Conservation (phyloP, 139 green algal species). For the Micractinium sp. region DNA sequence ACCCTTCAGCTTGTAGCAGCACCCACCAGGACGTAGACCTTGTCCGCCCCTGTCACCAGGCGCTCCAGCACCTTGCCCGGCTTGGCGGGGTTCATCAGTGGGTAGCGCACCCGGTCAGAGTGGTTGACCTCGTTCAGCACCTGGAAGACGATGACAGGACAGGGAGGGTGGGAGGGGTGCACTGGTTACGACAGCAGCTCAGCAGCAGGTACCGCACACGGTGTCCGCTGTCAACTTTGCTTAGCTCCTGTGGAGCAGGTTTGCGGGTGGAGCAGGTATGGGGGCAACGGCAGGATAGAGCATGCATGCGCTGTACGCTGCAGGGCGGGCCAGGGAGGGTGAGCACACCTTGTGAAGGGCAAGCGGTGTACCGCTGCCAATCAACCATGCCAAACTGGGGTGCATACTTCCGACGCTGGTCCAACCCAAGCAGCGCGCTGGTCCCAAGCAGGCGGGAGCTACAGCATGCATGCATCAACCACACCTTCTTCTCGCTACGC, state of each 20-base stretch:
- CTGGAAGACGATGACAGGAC: background rate
- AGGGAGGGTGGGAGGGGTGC: background rate
- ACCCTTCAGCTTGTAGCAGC: background rate
- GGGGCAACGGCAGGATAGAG: too few species aligned
- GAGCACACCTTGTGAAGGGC: too few species aligned
- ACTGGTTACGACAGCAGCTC: background rate
- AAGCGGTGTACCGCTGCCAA: too few species aligned
- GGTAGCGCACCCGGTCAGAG: conserved; percentile 45
- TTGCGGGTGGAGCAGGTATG: too few species aligned
- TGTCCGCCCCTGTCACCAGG: conserved; percentile 64
- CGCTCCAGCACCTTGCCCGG: conserved; percentile 70
- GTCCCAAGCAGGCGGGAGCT: background rate
- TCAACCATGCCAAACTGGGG: too few species aligned
- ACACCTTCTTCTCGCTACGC: conserved; percentile 43
- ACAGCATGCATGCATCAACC: background rate
- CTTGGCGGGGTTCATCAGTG: conserved; percentile 57
- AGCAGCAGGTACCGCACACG: too few species aligned
- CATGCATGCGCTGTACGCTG: too few species aligned
- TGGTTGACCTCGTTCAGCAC: conserved; percentile 29
- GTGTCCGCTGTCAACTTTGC: too few species aligned
- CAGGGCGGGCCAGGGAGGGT: too few species aligned
- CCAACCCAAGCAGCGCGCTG: too few species aligned
- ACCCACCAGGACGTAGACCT: conserved; percentile 84
- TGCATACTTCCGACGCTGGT: too few species aligned
- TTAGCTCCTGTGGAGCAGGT: too few species aligned